Base-by-base conservation (phyloP, 495 filamentous ascomycete genomes). In the Sabuloglossum arenarium region DNA sequence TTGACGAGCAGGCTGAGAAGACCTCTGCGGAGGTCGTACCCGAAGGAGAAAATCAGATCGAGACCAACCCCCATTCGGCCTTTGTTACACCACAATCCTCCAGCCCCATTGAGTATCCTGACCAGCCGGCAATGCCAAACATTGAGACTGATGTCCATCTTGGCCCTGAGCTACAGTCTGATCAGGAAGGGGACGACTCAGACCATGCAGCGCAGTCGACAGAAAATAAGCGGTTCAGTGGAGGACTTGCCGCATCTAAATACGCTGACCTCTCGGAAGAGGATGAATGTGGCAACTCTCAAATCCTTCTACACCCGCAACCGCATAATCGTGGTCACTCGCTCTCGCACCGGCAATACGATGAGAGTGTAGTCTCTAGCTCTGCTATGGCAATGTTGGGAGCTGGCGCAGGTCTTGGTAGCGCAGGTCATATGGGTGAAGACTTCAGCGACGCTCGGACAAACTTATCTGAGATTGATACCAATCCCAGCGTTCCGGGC, bases 401-500 rank as follows among this genome's bases (percentile, higher is more conserved):
- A 43, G 59, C 63, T 0, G 16, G 47, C 12, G 21, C 25, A 16
- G 28, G 47, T 12, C 9, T 64, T 50, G 54, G 54, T 16, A 19
- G 47, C 25, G 47, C 45, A 4, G 24, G 8, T n/a, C 21, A 29
- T 27, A 19, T 51, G 24, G 28, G 47, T 27, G 53, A 54, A 21
- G 53, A 54, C 24, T 27, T 37, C 29, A 58, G 56, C 42, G 43
- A 51, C 11, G 45, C 60, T 24, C 58, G 59, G 28, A 63, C 78
- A 16, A 79, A 82, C 34, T 69, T 76, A 11, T 85, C 78, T 31
- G 84, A 89, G 59, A 74, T 82, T 52, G 80, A 85, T 60, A 87
- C 82, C 25, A 87, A 88, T 58, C 84, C 84, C 2, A 87, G 83
- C 66, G 75, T 84, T 56, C 63, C 80, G 54, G 81, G 81, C 25